These are phyloP conservation scores for Dipsacomyces acuminosporus DNA, from an alignment of 371 early-diverging fungal species.

Conservation along the genomic window DNA sequence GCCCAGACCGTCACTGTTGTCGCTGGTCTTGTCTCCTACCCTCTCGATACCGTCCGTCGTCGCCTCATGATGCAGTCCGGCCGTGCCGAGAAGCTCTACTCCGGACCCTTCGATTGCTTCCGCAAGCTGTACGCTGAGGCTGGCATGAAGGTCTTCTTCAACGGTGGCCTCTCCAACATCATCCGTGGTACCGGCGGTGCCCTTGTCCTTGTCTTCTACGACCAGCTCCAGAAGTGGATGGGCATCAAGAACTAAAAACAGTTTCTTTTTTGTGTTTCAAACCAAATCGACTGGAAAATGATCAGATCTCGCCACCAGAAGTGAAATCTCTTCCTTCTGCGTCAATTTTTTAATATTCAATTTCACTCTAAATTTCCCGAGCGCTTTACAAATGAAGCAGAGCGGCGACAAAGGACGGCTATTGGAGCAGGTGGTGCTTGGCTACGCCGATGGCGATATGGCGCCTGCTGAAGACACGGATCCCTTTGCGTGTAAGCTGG, in stretches of 20 bases:
- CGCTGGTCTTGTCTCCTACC: slow-evolving; percentile 54
- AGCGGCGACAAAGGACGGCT: not conserved
- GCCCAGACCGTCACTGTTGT: slow-evolving; percentile 53
- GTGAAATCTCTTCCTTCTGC: no score
- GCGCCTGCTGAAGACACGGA: slow-evolving; percentile 51
- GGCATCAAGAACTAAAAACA: slow-evolving; percentile 38
- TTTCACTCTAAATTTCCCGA: no score
- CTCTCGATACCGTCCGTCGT: slow-evolving; percentile 54
- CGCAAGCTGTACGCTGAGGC: slow-evolving; percentile 64
- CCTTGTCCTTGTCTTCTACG: slow-evolving; percentile 61
- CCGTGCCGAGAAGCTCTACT: slow-evolving; percentile 67
- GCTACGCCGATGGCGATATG: slow-evolving; percentile 61
- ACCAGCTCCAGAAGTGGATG: slow-evolving; percentile 47
- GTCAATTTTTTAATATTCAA: no score
- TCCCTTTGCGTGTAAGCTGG: slow-evolving; percentile 64
- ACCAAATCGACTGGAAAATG: no score
- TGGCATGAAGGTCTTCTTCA: slow-evolving; percentile 73
- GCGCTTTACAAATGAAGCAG: no score
- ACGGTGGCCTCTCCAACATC: slow-evolving; percentile 76
- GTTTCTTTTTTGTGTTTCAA: not conserved
- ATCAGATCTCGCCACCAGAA: no score
- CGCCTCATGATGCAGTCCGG: slow-evolving; percentile 72
- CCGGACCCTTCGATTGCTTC: slow-evolving; percentile 65
- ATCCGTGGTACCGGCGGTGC: slow-evolving; percentile 80
- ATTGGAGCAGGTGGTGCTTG: slow-evolving; percentile 51